Percentiles rank a stretch among this genome's conserved stretches.
Evolutionary conservation across 2,329 filamentous ascomycete species (phyloP).

Genomic region (Cladorrhinum sp.): DNA sequence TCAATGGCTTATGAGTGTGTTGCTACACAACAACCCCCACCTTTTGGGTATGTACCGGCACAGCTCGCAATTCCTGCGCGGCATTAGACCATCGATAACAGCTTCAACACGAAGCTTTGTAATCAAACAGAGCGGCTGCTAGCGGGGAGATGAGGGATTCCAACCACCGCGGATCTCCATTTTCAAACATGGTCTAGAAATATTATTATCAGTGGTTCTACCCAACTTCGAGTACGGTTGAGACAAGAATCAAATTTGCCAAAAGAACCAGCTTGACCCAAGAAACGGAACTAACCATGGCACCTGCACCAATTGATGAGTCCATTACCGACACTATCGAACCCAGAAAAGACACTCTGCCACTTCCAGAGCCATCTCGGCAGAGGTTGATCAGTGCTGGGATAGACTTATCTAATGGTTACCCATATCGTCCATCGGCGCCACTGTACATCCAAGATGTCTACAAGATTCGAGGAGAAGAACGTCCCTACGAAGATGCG

Average conservation of each 20-base stretch:
- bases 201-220: background rate
- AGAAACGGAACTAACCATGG: slow-evolving; percentile 35
- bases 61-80: slow-evolving; percentile 15
- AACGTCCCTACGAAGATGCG: slow-evolving; percentile 56
- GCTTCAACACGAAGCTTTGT: slow-evolving; percentile 10
- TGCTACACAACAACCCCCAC: background rate
- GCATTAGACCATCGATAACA: slow-evolving; percentile 22
- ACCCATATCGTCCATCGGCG: slow-evolving; percentile 65
- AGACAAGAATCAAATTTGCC: background rate
- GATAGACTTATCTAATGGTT: slow-evolving; percentile 66
- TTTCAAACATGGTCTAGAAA: background rate
- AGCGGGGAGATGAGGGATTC: background rate
- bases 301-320: slow-evolving; percentile 58
- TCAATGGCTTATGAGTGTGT: no score
- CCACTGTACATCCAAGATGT: slow-evolving; percentile 70
- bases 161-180: background rate
- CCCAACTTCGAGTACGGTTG: no score
- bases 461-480: slow-evolving; percentile 59
- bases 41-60: background rate
- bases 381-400: slow-evolving; percentile 64
- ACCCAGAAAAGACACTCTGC: slow-evolving; percentile 62
- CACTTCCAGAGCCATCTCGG: slow-evolving; percentile 55
- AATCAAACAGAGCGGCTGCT: background rate
- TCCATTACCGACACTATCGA: slow-evolving; percentile 61
- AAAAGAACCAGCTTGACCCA: background rate